Base-by-base conservation (phyloP, 139 green algal genomes). In the Chlamydomonas sphaeroides region DNA sequence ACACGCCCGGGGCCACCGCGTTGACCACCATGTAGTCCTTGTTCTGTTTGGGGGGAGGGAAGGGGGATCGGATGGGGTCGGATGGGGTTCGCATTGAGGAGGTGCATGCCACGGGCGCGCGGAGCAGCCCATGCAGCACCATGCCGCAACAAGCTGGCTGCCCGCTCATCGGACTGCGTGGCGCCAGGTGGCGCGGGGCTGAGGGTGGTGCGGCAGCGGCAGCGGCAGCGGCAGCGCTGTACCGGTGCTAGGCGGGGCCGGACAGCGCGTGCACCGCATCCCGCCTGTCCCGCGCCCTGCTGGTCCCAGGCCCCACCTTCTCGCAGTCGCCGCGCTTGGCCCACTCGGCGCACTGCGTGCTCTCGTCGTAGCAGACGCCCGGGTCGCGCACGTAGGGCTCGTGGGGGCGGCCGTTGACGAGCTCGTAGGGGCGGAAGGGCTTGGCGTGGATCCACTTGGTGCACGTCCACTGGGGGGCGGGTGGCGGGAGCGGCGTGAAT, bases 381-480 rank as follows among this genome's bases (percentile, higher is more conserved):
- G 84, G 77, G 65, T 88, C 84, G 2, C 20, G 38, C 23, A 79
- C 36, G 71, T 72, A 78, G 38, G 74, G 69, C 42, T 83, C 33
- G 33, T 20, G 53, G 32, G 38, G 68, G 0, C 57, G 74, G 21
- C 21, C 36, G 11, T 14, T 25, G 59, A 28, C 36, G 62, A 87
- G 61, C 74, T 85, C 86, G 32, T 36, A 3, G 17, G 84, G 84
- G 11, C 87, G 70, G 69, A 91, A 91, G 25, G 87, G 84, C 59
- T 79, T 80, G 28, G 83, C 76, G 49, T 90, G 88, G 20, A 92
- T 88, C 88, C 88, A 92, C 66, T 89, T 92, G 1, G 88, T 92
- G 20, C 84, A 59, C 0, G 88, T 92, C 88, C 88, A 92, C 74
- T 89, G 90, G 33, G 78, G 69, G 11, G 67, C 83, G 32, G 5